Evolutionary conservation across 352 stramenopile species (phyloP), one percentile per base, ranked within the genome.

Genomic region (Chrysophaeum taylorii): DNA sequence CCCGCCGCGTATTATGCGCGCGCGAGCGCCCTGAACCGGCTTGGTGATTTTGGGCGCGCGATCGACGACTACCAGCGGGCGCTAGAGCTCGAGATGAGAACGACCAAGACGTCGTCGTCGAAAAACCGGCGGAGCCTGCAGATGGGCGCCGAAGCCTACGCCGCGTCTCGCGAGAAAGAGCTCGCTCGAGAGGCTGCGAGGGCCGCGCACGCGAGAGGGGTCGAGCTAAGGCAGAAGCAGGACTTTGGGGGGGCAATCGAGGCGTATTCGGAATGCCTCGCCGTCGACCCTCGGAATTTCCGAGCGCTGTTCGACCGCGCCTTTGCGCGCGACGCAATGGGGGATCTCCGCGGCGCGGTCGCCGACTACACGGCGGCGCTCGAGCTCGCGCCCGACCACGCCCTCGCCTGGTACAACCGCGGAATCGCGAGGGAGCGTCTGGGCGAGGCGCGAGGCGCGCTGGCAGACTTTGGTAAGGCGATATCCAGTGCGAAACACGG

Each of bases 331-430:
- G n/a, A n/a, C n/a, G n/a, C n/a, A n/a, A n/a, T n/a, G n/a, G n/a
- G n/a, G n/a, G n/a, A n/a, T n/a, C n/a, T n/a, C n/a, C n/a, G n/a
- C n/a, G n/a, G n/a, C n/a, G 87, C 87, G 16, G 78, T 92, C 12
- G 71, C 69, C 7, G 87, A 93, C 71, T 94, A 94, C 74, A 89
- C 82, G 0, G 74, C 84, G 0, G 87, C 87, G 5, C 69, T 94
- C 16, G 64, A 69, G 0, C 73, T 92, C 27, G 83, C 91, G 45
- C 83, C 84, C 5, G 75, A 74, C 18, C 91, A 92, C 61, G 85
- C 85, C 37, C 91, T 89, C 62, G 85, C 86, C 29, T 90, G 79
- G 61, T 87, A 93, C 72, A 92, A 93, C 68, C 81, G 86, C 31
- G 87, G 85, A 35, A 81, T 93, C 52, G 88, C 83, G 60, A 82